A percentile compares a stretch with the other conserved stretches of the same genome.
These are phyloP conservation scores for Phytophthora podocarpi DNA, from an alignment of 352 stramenopile genomes.

Conservation along the genomic window DNA sequence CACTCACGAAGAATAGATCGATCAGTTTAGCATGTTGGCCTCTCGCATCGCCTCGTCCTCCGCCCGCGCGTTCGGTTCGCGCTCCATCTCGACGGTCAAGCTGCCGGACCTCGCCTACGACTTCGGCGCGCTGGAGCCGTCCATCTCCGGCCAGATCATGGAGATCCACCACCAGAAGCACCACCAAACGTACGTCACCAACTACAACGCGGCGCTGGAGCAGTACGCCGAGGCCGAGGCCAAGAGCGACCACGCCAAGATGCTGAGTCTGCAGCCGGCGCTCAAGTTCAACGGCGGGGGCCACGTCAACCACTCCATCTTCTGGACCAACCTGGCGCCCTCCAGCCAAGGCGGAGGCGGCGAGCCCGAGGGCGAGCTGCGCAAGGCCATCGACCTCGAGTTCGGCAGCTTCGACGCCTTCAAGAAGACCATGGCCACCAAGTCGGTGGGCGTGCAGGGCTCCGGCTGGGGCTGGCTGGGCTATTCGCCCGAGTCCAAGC, in stretches of 20 bases:
- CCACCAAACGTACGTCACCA: constrained; percentile 96
- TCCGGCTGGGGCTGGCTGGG: constrained; percentile 98
- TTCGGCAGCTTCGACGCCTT: constrained; percentile 95
- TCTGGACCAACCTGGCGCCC: constrained; percentile 97
- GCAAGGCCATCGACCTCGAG: constrained; percentile 89
- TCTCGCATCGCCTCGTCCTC: constrained; percentile 23
- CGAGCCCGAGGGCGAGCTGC: constrained; percentile 84
- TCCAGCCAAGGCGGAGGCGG: constrained; percentile 76
- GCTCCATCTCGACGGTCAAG: constrained; percentile 69
- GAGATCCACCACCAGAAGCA: constrained; percentile 97
- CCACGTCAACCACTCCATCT: constrained; percentile 99
- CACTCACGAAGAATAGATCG: too few species aligned
- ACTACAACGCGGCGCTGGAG: constrained; percentile 94
- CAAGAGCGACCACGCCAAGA: constrained; percentile 89
- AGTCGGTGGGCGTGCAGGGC: constrained; percentile 95
- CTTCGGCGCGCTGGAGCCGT: constrained; percentile 87
- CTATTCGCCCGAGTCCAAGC: constrained; percentile 86
- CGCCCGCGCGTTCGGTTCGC: constrained; percentile 24
- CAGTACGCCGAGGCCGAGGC: constrained; percentile 92
- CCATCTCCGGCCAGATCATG: constrained; percentile 92
- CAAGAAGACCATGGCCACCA: constrained; percentile 87
- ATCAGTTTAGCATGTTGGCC: constrained; percentile 29
- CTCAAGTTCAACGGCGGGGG: constrained; percentile 98
- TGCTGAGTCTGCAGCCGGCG: constrained; percentile 91
- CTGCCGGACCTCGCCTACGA: constrained; percentile 89